Evolutionary conservation across 192 early-diverging fungal species (phyloP).

Genomic region (Spizellomyces sp.): DNA sequence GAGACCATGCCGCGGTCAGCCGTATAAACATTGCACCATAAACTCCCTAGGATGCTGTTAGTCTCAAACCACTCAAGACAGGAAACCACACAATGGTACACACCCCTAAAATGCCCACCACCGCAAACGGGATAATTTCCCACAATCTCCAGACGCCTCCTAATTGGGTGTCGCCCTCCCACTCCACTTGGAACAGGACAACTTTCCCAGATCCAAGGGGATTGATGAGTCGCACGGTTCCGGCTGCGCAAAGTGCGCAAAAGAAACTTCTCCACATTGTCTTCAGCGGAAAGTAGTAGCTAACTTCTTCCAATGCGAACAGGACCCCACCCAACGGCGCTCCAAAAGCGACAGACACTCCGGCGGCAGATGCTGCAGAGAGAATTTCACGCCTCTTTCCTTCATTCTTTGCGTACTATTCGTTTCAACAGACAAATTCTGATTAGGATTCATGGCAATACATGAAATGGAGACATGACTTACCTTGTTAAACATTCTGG

Average conservation of each 20-base stretch:
- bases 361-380: conserved; percentile 81
- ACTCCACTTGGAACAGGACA: conserved; percentile 87
- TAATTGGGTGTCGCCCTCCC: conserved; percentile 63
- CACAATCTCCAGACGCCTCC: conserved; percentile 80
- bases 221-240: conserved; percentile 66
- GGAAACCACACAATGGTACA: conserved; percentile 7
- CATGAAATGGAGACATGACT: background rate
- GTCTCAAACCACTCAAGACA: background rate
- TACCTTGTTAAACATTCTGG: conserved; percentile 68
- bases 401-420: conserved; percentile 73
- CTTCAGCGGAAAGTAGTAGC: conserved; percentile 88
- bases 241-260: conserved; percentile 91
- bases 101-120: conserved; percentile 81
- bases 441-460: too few species aligned
- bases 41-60: conserved; percentile 32
- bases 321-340: conserved; percentile 90
- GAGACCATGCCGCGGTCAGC: conserved; percentile 6
- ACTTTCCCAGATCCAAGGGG: conserved; percentile 93
- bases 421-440: too few species aligned
- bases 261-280: conserved; percentile 97
- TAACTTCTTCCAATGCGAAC: conserved; percentile 85
- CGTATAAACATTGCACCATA: conserved; percentile 51
- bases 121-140: conserved; percentile 67
- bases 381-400: conserved; percentile 55
- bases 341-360: conserved; percentile 95